Evolutionary conservation across 495 filamentous ascomycete species (phyloP), one percentile per base, ranked within the genome.

Genomic region (Sordaria brevicollis): DNA sequence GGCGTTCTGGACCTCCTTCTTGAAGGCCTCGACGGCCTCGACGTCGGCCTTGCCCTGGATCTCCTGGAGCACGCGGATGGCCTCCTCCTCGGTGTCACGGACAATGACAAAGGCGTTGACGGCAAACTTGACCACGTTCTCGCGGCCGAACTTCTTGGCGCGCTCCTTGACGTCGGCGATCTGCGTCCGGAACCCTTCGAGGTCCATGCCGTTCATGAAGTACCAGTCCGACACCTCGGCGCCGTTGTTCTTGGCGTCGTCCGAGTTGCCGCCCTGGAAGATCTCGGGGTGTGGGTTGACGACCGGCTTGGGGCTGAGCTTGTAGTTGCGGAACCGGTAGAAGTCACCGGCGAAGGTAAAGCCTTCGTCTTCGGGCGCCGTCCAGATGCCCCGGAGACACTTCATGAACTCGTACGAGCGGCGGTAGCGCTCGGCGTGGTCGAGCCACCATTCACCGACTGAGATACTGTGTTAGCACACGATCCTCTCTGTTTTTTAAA

Each of bases 401-500:
- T 78, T 75, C 66, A 85, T 83, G 75, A 84, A 83, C 71, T 85
- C 81, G 37, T 79, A 73, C 43, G 78, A 81, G 25, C 83, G 81
- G 49, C 82, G 78, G 71, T 84, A 85, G 37, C 83, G 75, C 76
- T 84, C 83, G 19, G 76, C 81, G 68, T 85, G 83, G 54, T 84
- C 83, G 15, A 85, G 77, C 82, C 83, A 84, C 83, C 83, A 85
- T 74, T 85, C 80, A 17, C 83, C 82, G 67, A 85, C 82, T 66
- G 78, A 77, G 6, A 80, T 82, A 29, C 11, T 13, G 21, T 57
- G 49, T 57, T 57, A 31, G 19, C n/a, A n/a, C n/a, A n/a, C n/a
- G n/a, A n/a, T 25, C 21, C 25, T 19, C 7, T 5, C n/a, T 10
- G 21, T 54, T 25, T 6, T n/a, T 17, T 4, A 1, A 2, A 10